Evolutionary conservation across 306 rosid genomes (phyloP).

Genomic region (Quercus agrifolia): DNA sequence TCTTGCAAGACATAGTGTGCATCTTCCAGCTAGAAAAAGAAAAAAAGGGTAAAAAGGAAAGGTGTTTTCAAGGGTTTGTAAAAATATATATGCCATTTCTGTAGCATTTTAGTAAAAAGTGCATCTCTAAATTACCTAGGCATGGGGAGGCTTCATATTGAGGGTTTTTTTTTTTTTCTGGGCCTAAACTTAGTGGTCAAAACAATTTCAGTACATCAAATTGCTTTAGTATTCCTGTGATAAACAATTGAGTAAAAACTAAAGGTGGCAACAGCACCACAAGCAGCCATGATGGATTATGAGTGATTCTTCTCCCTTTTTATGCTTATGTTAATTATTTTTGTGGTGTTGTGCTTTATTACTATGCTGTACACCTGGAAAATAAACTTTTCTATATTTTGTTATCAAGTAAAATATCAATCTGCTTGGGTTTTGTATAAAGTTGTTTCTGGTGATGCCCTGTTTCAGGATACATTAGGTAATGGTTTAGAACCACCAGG

Average conservation of each 20-base stretch:
- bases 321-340: too few species aligned
- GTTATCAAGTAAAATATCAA: slow-evolving; percentile 12
- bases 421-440: slow-evolving; percentile 20
- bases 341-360: too few species aligned
- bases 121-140: not conserved
- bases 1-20: not conserved
- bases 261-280: not conserved
- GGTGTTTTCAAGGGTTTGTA: not conserved
- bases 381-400: not conserved
- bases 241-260: not conserved
- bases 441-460: slow-evolving; percentile 28
- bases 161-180: not conserved
- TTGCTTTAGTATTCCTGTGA: not conserved
- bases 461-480: slow-evolving; percentile 42
- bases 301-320: not conserved
- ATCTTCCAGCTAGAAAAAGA: not conserved
- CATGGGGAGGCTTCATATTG: not conserved
- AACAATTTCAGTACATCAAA: not conserved
- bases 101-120: not conserved
- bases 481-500: slow-evolving; percentile 37
- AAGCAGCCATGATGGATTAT: not conserved
- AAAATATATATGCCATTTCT: not conserved
- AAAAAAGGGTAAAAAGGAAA: not conserved
- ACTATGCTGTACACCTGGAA: not conserved
- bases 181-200: not conserved